Base-by-base conservation (phyloP, 2,329 filamentous ascomycete genomes). In the Penicillium vulpinum region DNA sequence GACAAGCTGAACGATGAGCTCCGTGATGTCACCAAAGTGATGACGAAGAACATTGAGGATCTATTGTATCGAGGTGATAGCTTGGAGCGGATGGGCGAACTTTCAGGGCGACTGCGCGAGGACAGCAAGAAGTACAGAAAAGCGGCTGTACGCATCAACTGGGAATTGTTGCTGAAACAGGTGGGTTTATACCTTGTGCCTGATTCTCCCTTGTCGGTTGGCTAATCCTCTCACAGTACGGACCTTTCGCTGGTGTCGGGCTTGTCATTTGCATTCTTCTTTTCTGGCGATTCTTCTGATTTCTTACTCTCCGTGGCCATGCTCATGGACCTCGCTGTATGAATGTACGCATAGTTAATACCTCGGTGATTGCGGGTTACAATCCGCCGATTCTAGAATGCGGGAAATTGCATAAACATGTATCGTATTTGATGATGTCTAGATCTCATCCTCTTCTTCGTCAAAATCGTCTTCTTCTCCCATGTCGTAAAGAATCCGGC, bases 41-140 rank as follows among this genome's bases (percentile, higher is more conserved):
- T 99, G 95, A 97, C 92, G 54, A 97, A 97, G 85, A 99, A 99
- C 76, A 97, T 99, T 66, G 94, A 99, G 81, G 94, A 99, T 75
- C 79, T 99, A 71, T 80, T 99, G 51, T 99, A 99, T 74, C 83
- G 95, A 60, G 94, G 94, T 28, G 94, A 99, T 74, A 94, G 88
- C 69, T 78, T 99, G 65, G 94, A 99, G 78, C 85, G 92, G 69
- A 99, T 99, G 94, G 93, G 94, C 60, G 93, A 97, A 79, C 89
- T 97, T 72, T 95, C 90, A 68, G 89, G 86, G 55, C 82, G 93
- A 60, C 77, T 99, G 73, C 82, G 91, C 62, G 94, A 99, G 73
- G 94, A 99, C 72, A 94, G 89, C 74, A 91, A 88, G 75, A 97
- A 96, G 78, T 99, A 99, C 78, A 86, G 89, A 70, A 88, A 89